Evolutionary conservation across 1,139 yeast genomes (phyloP).

Genomic region (Diutina catenulata): DNA sequence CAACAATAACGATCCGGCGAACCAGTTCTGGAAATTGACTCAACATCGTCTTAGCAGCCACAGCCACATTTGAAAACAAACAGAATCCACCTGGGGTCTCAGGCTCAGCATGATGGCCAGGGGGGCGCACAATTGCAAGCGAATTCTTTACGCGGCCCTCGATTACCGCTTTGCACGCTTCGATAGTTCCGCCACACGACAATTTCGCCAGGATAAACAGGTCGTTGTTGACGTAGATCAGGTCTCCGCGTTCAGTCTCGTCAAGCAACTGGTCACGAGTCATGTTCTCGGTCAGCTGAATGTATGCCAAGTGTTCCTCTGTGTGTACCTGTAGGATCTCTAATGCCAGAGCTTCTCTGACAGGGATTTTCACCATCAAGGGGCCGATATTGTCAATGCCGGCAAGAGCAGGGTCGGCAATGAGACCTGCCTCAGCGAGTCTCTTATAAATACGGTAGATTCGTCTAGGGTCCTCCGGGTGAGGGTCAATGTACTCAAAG

Average conservation of each 20-base stretch:
- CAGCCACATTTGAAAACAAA: slow-evolving; percentile 91
- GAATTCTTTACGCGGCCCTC: slow-evolving; percentile 90
- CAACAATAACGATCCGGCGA: slow-evolving; percentile 70
- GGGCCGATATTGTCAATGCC: slow-evolving; percentile 84
- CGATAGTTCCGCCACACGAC: slow-evolving; percentile 95
- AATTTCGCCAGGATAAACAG: slow-evolving; percentile 78
- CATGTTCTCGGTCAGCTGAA: slow-evolving; percentile 72
- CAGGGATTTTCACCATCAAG: slow-evolving; percentile 78
- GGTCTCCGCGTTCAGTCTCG: slow-evolving; percentile 87
- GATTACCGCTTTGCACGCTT: slow-evolving; percentile 90
- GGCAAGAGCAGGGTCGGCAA: slow-evolving; percentile 66
- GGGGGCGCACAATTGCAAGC: slow-evolving; percentile 92
- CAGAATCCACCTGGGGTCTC: slow-evolving; percentile 96
- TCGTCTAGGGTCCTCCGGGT: slow-evolving; percentile 97
- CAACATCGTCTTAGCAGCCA: slow-evolving; percentile 82
- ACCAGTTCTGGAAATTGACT: slow-evolving; percentile 82
- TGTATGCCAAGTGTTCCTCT: slow-evolving; percentile 62
- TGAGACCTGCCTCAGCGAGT: slow-evolving; percentile 86
- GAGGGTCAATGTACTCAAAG: slow-evolving; percentile 93
- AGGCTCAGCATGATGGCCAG: slow-evolving; percentile 99
- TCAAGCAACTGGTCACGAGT: slow-evolving; percentile 63
- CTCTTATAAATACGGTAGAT: slow-evolving; percentile 88
- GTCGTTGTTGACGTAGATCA: slow-evolving; percentile 90
- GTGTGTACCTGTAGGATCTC: slow-evolving; percentile 86
- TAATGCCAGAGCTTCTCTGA: slow-evolving; percentile 76